A percentile compares a stretch with the other conserved stretches of the same genome.
phyloP scores from a whole-genome alignment of 495 filamentous ascomycete species.

The Lasiosphaeria hispida region DNA sequence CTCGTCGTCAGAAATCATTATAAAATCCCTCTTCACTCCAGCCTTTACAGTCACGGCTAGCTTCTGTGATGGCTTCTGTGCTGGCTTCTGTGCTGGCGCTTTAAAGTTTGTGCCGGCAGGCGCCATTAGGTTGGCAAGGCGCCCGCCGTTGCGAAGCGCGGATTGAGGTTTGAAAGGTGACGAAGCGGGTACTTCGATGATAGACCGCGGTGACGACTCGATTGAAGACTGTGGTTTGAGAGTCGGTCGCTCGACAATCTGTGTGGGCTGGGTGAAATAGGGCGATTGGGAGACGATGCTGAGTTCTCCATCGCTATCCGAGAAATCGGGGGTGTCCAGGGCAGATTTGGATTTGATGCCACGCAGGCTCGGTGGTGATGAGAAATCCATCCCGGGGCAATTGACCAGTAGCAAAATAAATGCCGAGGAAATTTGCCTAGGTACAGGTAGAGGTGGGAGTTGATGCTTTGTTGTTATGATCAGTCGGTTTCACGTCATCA shows the following conservation, averaged over 20 bases:
- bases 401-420: too few relatives aligned
- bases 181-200: constrained; percentile 82
- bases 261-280: constrained; percentile 64
- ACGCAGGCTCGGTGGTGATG: constrained; percentile 2
- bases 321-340: constrained; percentile 15
- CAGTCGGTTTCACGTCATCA: too few relatives aligned
- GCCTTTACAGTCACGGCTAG: constrained; percentile 2
- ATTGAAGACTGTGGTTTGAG: constrained; percentile 10
- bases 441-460: too few relatives aligned
- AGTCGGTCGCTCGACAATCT: constrained; percentile 47
- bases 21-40: constrained; percentile 29
- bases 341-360: not conserved
- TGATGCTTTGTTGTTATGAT: too few relatives aligned
- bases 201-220: constrained; percentile 45
- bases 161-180: constrained; percentile 57
- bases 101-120: constrained; percentile 74
- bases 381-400: constrained; percentile 14
- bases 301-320: constrained; percentile 21
- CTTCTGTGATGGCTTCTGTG: constrained; percentile 15
- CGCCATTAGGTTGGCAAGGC: constrained; percentile 63
- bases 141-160: constrained; percentile 24
- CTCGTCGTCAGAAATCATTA: constrained; percentile 47
- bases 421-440: not conserved
- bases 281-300: constrained; percentile 30
- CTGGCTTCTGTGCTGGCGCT: constrained; percentile 44